A percentile compares a stretch with the other conserved stretches of the same genome.
Evolutionary conservation across 257 asterid genomes (phyloP).

Genomic region (Cinchona pubescens): DNA sequence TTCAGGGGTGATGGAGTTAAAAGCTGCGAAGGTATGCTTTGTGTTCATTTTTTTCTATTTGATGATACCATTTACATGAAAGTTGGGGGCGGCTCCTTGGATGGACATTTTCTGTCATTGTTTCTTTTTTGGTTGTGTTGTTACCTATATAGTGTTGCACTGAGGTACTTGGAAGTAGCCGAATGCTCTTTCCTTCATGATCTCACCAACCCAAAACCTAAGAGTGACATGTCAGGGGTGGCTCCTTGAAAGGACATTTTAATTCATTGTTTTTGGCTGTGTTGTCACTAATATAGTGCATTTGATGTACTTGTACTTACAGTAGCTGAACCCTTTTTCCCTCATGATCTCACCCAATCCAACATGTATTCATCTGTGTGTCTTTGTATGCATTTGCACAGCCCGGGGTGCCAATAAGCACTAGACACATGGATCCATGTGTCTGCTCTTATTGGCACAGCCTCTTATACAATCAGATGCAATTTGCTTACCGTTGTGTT

Average conservation of each 20-base stretch:
- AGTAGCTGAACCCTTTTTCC: not conserved
- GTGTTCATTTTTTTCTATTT: not conserved
- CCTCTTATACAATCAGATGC: not conserved
- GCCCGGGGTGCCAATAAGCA: not conserved
- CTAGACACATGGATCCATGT: not conserved
- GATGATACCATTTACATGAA: not conserved
- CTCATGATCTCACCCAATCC: not conserved
- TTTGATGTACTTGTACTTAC: not conserved
- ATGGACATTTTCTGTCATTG: not conserved
- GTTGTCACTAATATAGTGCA: not conserved
- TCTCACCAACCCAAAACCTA: not conserved
- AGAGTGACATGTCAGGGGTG: slow-evolving; percentile 10
- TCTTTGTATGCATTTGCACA: no score
- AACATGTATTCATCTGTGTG: not conserved
- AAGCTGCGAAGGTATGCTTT: slow-evolving; percentile 69
- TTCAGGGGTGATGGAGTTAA: slow-evolving; percentile 90
- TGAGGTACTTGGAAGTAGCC: not conserved
- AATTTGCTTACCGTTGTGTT: not conserved
- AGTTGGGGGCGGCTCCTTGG: slow-evolving; percentile 10
- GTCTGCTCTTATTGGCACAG: not conserved
- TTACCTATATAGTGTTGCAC: not conserved
- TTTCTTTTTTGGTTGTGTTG: not conserved
- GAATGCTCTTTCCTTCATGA: not conserved
- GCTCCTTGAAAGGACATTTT: not conserved
- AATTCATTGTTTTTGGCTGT: not conserved